These are phyloP conservation scores for Cryptosporidium tyzzeri DNA, from an alignment of 169 alveolate species.

Conservation along the genomic window DNA sequence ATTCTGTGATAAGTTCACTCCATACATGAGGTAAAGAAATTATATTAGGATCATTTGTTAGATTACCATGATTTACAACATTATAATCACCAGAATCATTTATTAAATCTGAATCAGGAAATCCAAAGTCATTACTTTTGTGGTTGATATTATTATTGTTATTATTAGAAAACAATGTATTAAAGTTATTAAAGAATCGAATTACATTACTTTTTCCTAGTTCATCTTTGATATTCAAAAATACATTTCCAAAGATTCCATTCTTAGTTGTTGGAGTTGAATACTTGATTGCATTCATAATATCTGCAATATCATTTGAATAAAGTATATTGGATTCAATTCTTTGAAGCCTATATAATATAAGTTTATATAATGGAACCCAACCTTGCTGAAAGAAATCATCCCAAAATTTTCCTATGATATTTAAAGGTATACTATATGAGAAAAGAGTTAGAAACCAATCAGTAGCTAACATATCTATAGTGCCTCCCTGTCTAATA, in stretches of 20 bases:
- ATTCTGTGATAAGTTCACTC: slow-evolving; percentile 49
- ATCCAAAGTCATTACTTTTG: background rate
- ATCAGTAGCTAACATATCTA: slow-evolving; percentile 86
- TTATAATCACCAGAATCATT: background rate
- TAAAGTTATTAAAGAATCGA: background rate
- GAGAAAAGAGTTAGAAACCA: slow-evolving; percentile 88
- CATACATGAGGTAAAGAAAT: slow-evolving; percentile 66
- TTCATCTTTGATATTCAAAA: slow-evolving; percentile 33
- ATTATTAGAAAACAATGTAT: slow-evolving; percentile 1
- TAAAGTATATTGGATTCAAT: slow-evolving; percentile 53
- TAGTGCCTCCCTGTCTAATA: slow-evolving; percentile 79
- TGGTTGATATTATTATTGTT: background rate
- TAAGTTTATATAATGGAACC: slow-evolving; percentile 82
- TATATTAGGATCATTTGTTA: slow-evolving; percentile 61
- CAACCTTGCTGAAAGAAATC: slow-evolving; percentile 86
- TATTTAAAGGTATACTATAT: slow-evolving; percentile 81
- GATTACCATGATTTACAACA: background rate
- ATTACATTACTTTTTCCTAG: slow-evolving; percentile 29
- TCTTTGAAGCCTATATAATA: slow-evolving; percentile 80
- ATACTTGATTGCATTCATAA: slow-evolving; percentile 76
- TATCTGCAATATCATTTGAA: slow-evolving; percentile 75
- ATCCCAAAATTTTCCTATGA: slow-evolving; percentile 83
- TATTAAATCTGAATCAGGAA: background rate
- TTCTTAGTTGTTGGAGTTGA: slow-evolving; percentile 62
- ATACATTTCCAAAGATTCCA: slow-evolving; percentile 56